These are phyloP conservation scores for Apophysomyces trapeziformis DNA, from an alignment of 371 early-diverging fungal genomes.

Conservation along the genomic window DNA sequence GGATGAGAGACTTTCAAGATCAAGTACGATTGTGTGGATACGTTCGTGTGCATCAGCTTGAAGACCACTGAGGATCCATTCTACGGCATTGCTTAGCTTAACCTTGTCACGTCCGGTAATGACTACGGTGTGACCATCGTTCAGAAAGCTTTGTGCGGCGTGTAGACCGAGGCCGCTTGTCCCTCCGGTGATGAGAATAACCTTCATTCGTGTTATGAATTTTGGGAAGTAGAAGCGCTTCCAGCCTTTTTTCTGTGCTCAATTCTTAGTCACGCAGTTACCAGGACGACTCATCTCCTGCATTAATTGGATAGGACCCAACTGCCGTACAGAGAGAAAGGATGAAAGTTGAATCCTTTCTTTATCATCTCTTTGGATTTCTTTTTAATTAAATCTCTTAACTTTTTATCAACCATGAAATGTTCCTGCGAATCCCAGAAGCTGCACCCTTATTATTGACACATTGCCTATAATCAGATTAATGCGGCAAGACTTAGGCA, in stretches of 20 bases:
- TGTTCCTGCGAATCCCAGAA: no score
- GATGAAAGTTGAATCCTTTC: no score
- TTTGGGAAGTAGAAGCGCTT: no score
- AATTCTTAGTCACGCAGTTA: no score
- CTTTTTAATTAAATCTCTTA: no score
- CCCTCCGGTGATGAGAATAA: slow-evolving; percentile 47
- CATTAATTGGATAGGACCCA: not conserved
- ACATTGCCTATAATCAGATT: no score
- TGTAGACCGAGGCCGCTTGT: slow-evolving; percentile 39
- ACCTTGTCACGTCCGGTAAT: slow-evolving; percentile 37
- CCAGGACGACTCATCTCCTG: no score
- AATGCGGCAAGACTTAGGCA: not conserved
- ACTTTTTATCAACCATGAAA: no score
- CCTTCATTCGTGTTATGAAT: not conserved
- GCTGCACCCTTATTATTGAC: no score
- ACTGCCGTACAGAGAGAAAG: no score
- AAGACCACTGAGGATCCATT: slow-evolving; percentile 19
- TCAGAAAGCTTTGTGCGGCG: slow-evolving; percentile 32
- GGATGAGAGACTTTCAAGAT: slow-evolving; percentile 29
- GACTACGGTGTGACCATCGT: slow-evolving; percentile 37
- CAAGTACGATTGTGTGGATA: slow-evolving; percentile 27
- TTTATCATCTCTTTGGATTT: no score
- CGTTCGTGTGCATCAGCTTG: not conserved
- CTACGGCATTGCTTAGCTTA: slow-evolving; percentile 21
- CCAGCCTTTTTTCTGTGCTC: no score